These are phyloP conservation scores for Jackrogersella minutella DNA, from an alignment of 495 filamentous ascomycete genomes.

Conservation along the genomic window DNA sequence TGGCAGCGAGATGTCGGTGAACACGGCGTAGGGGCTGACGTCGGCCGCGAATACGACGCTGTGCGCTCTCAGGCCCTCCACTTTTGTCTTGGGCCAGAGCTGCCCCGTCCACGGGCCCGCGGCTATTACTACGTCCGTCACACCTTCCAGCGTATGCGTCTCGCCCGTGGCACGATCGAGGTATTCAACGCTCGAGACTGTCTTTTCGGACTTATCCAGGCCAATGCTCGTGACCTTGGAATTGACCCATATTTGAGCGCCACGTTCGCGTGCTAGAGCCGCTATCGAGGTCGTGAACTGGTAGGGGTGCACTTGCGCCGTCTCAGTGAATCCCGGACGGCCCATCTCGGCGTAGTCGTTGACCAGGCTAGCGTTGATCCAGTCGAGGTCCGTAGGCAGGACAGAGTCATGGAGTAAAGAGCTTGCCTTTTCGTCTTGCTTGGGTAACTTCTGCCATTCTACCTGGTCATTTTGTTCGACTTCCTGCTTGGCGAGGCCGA, in stretches of 20 bases:
- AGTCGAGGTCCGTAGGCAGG: conserved; percentile 84
- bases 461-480: conserved; percentile 32
- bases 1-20: conserved; percentile 87
- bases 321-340: conserved; percentile 66
- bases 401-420: conserved; percentile 65
- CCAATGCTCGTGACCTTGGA: conserved; percentile 59
- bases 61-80: conserved; percentile 85
- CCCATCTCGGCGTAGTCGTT: conserved; percentile 85
- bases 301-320: conserved; percentile 94
- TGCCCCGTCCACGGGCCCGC: conserved; percentile 90
- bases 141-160: conserved; percentile 64
- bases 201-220: conserved; percentile 60
- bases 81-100: conserved; percentile 77
- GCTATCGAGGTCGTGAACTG: conserved; percentile 91
- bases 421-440: conserved; percentile 70
- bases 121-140: conserved; percentile 82
- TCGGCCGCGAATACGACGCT: conserved; percentile 85
- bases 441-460: conserved; percentile 71
- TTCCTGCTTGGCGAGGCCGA: conserved; percentile 21
- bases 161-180: conserved; percentile 67
- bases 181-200: conserved; percentile 77
- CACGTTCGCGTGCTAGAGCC: conserved; percentile 75
- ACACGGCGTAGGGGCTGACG: conserved; percentile 86
- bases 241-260: conserved; percentile 74
- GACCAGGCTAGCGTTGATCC: conserved; percentile 75